phyloP scores from a whole-genome alignment of 352 stramenopile species.

The Lagenidium giganteum region DNA sequence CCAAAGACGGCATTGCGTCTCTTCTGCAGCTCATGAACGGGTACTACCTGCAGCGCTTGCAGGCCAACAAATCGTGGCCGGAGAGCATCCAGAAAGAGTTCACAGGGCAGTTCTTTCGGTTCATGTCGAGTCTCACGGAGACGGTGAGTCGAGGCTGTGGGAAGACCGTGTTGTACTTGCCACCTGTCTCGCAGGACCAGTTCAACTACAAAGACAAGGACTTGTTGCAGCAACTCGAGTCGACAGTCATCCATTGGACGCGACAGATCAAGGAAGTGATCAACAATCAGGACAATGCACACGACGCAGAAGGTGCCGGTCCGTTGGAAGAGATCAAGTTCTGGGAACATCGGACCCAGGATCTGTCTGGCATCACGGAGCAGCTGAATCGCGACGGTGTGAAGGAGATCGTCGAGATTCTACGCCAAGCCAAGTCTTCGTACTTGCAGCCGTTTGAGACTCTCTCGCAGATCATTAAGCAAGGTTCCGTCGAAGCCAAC shows the following conservation, averaged over 20 bases:
- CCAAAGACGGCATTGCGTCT: slow-evolving; percentile 72
- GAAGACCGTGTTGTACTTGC: slow-evolving; percentile 93
- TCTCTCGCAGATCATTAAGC: slow-evolving; percentile 91
- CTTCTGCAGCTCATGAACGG: slow-evolving; percentile 84
- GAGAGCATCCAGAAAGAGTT: slow-evolving; percentile 94
- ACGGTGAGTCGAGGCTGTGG: slow-evolving; percentile 86
- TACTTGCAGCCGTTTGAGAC: slow-evolving; percentile 92
- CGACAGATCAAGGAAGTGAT: slow-evolving; percentile 97
- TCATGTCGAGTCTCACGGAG: slow-evolving; percentile 95
- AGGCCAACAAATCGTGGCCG: slow-evolving; percentile 82
- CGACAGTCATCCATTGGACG: slow-evolving; percentile 96
- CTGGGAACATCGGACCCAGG: slow-evolving; percentile 89
- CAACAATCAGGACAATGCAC: slow-evolving; percentile 92
- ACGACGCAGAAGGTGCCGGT: slow-evolving; percentile 87
- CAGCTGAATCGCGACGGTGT: slow-evolving; percentile 90
- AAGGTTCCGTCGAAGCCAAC: slow-evolving; percentile 88
- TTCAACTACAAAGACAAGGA: slow-evolving; percentile 93
- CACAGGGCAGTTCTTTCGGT: slow-evolving; percentile 91
- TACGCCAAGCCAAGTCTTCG: slow-evolving; percentile 87
- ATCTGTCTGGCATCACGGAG: slow-evolving; percentile 91
- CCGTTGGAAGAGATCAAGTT: slow-evolving; percentile 96
- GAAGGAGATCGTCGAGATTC: slow-evolving; percentile 86
- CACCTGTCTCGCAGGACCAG: slow-evolving; percentile 73
- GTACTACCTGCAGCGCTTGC: slow-evolving; percentile 76
- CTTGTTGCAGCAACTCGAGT: slow-evolving; percentile 94